Evolutionary conservation across 192 early-diverging fungal genomes (phyloP), one percentile per base, ranked within the genome.

Genomic region (Allomyces arbusculus): DNA sequence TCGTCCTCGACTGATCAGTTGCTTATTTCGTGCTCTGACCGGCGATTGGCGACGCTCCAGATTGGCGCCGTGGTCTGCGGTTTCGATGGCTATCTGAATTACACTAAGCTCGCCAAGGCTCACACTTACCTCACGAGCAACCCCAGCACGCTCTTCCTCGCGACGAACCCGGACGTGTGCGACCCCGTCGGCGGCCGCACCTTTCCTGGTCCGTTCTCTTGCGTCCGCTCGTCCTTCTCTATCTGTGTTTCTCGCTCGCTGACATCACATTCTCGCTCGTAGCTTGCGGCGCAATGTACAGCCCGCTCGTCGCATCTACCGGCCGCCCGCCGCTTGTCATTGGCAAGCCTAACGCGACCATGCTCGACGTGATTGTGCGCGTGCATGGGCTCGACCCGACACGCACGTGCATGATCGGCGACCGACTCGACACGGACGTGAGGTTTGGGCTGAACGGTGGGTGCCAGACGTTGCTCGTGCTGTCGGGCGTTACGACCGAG

Each of bases 391-490:
- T 97, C 5, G 87, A 97, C 66, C 84, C 81, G 0, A 63, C 73
- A 19, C 76, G 86, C 61, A 92, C 93, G 9, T 93, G 88, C 75
- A 99, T 99, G 95, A 86, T 99, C 50, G 95, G 95, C 24, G 95
- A 99, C 71, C 79, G 92, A 24, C 76, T 97, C 45, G 89, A 95
- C 72, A 99, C 95, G 4, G 95, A 99, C 74, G 92, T 99, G 67
- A 81, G 81, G 33, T 99, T 99, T 76, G 95, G 95, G 28, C 83
- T 86, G 63, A 71, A 82, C 22, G 92, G 92, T 66, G 85, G 86
- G n/a, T 71, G 92, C 33, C 81, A 78, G 62, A 99, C 95, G 0
- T 73, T 99, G 66, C 82, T 90, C 64, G 94, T 97, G 24, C 78
- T 99, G 7, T 40, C 33, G 33, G 33, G 33, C 33, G 33, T 40